Conservation (phyloP, 495 filamentous ascomycete genomes). For the Oidiodendron maius region DNA sequence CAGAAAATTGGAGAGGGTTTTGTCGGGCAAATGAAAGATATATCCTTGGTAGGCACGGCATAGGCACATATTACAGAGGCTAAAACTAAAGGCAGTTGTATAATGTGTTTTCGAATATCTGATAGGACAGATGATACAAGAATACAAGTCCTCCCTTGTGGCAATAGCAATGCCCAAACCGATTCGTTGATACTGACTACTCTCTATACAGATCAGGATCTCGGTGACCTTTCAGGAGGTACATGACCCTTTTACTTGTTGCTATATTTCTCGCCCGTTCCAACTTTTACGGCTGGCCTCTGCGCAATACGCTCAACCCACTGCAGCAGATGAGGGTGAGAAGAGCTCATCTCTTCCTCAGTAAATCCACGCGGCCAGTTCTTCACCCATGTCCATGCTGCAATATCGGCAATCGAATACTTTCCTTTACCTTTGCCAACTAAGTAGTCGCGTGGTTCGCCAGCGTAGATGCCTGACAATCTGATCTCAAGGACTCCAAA, state of each 20-base stretch:
- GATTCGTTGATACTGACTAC: no score
- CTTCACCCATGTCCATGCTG: constrained; percentile 51
- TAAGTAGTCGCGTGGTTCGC: constrained; percentile 42
- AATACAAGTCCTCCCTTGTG: no score
- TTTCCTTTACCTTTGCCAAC: constrained; percentile 49
- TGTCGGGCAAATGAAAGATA: constrained; percentile 4
- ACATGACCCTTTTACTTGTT: neutral
- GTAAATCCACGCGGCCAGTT: constrained; percentile 39
- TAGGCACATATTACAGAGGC: no score
- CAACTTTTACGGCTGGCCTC: constrained; percentile 43
- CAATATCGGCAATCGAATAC: constrained; percentile 49
- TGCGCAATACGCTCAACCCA: constrained; percentile 49
- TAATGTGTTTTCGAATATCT: no score
- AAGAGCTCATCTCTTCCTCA: constrained; percentile 40
- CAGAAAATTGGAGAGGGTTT: constrained; percentile 26
- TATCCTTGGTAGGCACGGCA: no score
- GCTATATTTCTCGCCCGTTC: constrained; percentile 26
- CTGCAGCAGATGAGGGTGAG: constrained; percentile 46
- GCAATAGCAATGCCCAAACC: no score
- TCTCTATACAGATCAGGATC: no score
- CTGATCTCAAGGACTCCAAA: constrained; percentile 49
- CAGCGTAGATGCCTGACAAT: constrained; percentile 38
- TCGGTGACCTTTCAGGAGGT: no score
- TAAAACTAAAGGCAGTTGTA: no score
- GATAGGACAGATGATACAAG: no score